Evolutionary conservation across 2,329 filamentous ascomycete species (phyloP).

Genomic region (Verticillium dahliae): DNA sequence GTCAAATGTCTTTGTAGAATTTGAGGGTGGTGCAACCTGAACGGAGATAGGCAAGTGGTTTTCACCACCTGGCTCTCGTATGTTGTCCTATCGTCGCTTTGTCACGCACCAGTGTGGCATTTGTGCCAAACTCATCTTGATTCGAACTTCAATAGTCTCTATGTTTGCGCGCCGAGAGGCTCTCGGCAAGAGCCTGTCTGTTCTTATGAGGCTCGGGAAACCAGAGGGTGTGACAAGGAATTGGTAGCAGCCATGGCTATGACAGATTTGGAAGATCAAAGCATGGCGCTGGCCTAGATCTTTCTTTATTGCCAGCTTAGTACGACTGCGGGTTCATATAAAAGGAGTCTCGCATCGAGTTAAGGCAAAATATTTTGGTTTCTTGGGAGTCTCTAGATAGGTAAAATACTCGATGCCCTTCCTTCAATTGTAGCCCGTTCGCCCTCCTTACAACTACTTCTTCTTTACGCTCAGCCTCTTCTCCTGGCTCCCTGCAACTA

Average conservation of each 20-base stretch:
- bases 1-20: background rate
- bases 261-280: background rate
- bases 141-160: conserved; percentile 41
- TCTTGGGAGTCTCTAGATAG: too few species aligned
- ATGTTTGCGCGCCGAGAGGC: too few species aligned
- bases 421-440: too few species aligned
- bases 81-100: background rate
- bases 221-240: background rate
- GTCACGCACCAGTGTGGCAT: conserved; percentile 24
- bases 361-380: too few species aligned
- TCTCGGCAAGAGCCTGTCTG: background rate
- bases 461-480: too few species aligned
- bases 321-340: background rate
- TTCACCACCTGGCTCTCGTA: background rate
- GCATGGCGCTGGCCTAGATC: background rate
- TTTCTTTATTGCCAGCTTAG: background rate
- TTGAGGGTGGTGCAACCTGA: background rate
- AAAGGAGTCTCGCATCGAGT: too few species aligned
- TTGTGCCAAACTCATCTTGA: conserved; percentile 48
- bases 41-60: background rate
- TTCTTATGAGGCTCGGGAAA: background rate
- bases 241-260: background rate
- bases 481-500: too few species aligned
- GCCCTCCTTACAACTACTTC: too few species aligned
- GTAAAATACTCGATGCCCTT: too few species aligned